These are phyloP conservation scores for Blastocystis sp. DNA, from an alignment of 352 stramenopile genomes.

Conservation along the genomic window DNA sequence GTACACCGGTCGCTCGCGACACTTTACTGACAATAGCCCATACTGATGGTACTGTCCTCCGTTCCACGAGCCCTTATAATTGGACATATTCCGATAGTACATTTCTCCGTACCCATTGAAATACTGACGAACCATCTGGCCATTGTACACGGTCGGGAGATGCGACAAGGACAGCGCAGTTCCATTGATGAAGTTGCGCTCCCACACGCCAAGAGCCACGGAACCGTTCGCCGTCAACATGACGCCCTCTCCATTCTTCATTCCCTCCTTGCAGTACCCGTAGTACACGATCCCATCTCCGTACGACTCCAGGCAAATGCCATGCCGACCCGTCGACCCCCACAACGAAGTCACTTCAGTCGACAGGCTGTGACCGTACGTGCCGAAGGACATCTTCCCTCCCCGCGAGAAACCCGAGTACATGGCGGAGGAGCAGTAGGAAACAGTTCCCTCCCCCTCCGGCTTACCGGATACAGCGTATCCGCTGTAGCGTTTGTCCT, in stretches of 20 bases:
- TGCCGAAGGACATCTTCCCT: slow-evolving; percentile 22
- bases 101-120: slow-evolving; percentile 69
- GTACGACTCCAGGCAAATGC: slow-evolving; percentile 24
- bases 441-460: neutral
- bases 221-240: slow-evolving; percentile 22
- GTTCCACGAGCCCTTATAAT: slow-evolving; percentile 36
- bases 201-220: slow-evolving; percentile 14
- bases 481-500: neutral
- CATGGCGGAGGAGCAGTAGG: neutral
- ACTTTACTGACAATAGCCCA: too few species aligned
- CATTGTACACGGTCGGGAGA: neutral
- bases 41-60: slow-evolving; percentile 48
- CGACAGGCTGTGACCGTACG: neutral
- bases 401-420: neutral
- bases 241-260: slow-evolving; percentile 21
- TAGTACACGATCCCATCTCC: slow-evolving; percentile 31
- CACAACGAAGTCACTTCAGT: slow-evolving; percentile 11
- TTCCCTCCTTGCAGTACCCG: neutral
- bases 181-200: neutral
- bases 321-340: neutral
- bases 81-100: slow-evolving; percentile 43
- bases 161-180: neutral
- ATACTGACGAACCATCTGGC: neutral
- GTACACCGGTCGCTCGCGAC: too few species aligned
- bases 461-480: neutral